Conservation (phyloP, 352 stramenopile species). For the Globisporangium yorkense region DNA sequence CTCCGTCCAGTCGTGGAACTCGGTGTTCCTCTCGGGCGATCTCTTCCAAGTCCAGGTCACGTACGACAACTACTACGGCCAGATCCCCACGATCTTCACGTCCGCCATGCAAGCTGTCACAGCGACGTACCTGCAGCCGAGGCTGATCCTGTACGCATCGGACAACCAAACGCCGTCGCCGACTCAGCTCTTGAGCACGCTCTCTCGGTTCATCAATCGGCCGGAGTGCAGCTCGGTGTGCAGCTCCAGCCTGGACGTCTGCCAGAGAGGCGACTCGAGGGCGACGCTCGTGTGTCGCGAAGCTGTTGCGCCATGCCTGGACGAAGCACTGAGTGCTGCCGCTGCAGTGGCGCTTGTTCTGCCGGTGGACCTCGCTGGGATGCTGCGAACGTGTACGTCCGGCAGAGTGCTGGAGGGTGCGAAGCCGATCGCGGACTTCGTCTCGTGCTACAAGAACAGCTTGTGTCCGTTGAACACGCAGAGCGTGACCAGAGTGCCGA, state of each 20-base stretch:
- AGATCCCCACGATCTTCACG: slow-evolving; percentile 3
- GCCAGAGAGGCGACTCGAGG: slow-evolving; percentile 2
- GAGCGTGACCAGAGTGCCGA: slow-evolving; percentile 1
- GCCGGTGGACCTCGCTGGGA: background rate
- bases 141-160: slow-evolving; percentile 1
- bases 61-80: slow-evolving; percentile 5
- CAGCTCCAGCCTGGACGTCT: background rate
- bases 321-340: background rate
- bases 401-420: slow-evolving; percentile 1
- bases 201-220: background rate
- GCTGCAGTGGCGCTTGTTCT: background rate
- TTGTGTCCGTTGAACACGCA: slow-evolving; percentile 7
- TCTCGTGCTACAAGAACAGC: slow-evolving; percentile 8
- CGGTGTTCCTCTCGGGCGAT: background rate
- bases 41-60: slow-evolving; percentile 6
- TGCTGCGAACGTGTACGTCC: slow-evolving; percentile 1
- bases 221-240: slow-evolving; percentile 5
- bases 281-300: slow-evolving; percentile 11
- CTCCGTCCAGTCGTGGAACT: background rate
- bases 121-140: background rate
- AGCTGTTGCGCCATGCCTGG: slow-evolving; percentile 9
- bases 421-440: slow-evolving; percentile 10
- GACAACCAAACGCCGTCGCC: background rate
- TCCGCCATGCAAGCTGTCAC: background rate
- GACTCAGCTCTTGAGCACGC: background rate